Percentiles rank a stretch among this genome's conserved stretches.
Evolutionary conservation across 2,329 filamentous ascomycete genomes (phyloP).

Genomic region (Neofusicoccum parvum): DNA sequence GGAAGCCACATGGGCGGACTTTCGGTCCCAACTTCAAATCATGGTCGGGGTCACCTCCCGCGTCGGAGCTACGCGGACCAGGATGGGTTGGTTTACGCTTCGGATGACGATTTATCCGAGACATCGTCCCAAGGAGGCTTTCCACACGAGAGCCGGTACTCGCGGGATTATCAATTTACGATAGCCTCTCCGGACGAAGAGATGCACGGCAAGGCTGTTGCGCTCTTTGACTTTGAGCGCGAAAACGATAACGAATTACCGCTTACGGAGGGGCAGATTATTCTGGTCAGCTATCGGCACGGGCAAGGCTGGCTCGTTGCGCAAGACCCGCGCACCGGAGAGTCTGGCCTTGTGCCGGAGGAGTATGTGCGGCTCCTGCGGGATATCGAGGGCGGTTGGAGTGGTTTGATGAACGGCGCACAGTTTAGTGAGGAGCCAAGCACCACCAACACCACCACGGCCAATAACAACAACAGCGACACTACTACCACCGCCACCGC

Average conservation of each 20-base stretch:
- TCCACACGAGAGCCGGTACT: constrained; percentile 75
- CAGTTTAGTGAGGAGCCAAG: background rate
- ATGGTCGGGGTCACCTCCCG: constrained; percentile 54
- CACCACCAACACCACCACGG: background rate
- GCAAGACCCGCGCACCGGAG: constrained; percentile 89
- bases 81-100: constrained; percentile 38
- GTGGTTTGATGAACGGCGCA: constrained; percentile 41
- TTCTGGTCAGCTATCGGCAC: constrained; percentile 93
- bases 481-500: background rate
- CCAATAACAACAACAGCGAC: background rate
- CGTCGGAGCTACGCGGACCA: constrained; percentile 45
- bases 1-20: background rate
- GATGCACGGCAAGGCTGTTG: constrained; percentile 95
- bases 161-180: constrained; percentile 90
- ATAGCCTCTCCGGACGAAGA: constrained; percentile 95
- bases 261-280: constrained; percentile 90
- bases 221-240: constrained; percentile 89
- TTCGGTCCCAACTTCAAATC: constrained; percentile 33
- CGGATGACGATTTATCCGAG: constrained; percentile 44
- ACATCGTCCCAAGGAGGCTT: constrained; percentile 40
- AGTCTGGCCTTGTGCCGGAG: constrained; percentile 93
- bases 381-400: constrained; percentile 88
- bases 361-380: constrained; percentile 91
- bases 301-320: constrained; percentile 97
- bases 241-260: constrained; percentile 97